A percentile compares a stretch with the other conserved stretches of the same genome.
These are phyloP conservation scores for Phaseolus lunatus DNA, from an alignment of 306 rosid species.

Conservation along the genomic window DNA sequence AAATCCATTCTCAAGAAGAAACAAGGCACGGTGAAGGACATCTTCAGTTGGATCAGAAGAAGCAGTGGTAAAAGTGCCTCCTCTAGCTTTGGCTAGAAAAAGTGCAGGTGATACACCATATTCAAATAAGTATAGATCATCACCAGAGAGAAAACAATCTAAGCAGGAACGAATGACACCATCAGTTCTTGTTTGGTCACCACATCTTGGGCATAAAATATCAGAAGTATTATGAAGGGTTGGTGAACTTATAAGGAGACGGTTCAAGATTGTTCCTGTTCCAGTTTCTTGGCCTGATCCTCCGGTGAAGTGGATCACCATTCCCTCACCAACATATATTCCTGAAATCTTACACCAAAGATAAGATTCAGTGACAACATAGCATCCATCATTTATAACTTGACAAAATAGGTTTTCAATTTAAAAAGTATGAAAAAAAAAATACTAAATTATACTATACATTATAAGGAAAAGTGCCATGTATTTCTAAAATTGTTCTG, in stretches of 20 bases:
- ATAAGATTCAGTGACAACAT: conserved; percentile 14
- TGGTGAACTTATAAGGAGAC: conserved; percentile 52
- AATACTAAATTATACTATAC: too few relatives aligned
- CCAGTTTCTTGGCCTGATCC: conserved; percentile 58
- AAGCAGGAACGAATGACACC: conserved; percentile 74
- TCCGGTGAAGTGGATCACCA: conserved; percentile 81
- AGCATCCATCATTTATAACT: neutral
- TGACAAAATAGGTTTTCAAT: neutral
- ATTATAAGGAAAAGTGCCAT: neutral
- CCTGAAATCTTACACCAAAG: conserved; percentile 55
- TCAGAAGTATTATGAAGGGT: conserved; percentile 45
- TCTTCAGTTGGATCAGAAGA: conserved; percentile 52
- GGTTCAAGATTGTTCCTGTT: conserved; percentile 51
- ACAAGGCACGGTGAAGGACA: conserved; percentile 62
- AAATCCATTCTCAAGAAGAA: conserved; percentile 74
- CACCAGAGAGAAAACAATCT: conserved; percentile 68
- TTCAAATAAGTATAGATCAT: conserved; percentile 63
- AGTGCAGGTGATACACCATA: conserved; percentile 55
- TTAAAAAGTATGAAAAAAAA: neutral
- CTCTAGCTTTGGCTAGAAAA: conserved; percentile 71
- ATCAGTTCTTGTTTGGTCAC: conserved; percentile 43
- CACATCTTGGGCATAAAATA: conserved; percentile 66
- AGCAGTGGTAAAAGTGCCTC: conserved; percentile 85
- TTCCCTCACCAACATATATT: conserved; percentile 67
- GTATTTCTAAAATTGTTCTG: neutral